Conservation (phyloP, 805 yeast species). For the Barnettozyma botsteinii region DNA sequence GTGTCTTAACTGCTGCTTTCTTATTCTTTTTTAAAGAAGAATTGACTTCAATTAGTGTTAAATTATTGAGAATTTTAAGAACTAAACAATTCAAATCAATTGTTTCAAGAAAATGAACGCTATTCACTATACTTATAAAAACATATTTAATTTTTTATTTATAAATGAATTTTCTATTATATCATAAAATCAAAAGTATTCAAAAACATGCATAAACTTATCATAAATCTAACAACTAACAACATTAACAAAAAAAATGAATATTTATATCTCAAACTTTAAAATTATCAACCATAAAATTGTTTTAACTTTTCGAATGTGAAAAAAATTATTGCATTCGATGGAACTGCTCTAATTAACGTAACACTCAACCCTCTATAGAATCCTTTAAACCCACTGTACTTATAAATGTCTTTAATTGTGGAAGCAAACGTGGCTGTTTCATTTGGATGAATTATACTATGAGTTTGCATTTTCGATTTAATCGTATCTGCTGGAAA, state of each 20-base stretch:
- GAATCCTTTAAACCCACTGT: constrained; percentile 64
- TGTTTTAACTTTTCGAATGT: constrained; percentile 61
- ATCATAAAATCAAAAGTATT: no score
- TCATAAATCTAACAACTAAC: neutral
- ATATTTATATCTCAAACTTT: neutral
- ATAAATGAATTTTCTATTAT: neutral
- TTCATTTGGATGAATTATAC: constrained; percentile 28
- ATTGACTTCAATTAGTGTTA: constrained; percentile 54
- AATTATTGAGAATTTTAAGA: constrained; percentile 41
- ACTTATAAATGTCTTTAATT: constrained; percentile 33
- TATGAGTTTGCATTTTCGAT: constrained; percentile 71
- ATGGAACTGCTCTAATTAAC: constrained; percentile 75
- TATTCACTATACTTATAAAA: no score
- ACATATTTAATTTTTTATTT: neutral
- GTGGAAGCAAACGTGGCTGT: constrained; percentile 32
- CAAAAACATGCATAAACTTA: no score
- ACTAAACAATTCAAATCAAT: neutral
- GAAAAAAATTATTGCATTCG: constrained; percentile 82
- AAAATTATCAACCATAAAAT: constrained; percentile 14
- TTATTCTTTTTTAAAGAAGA: constrained; percentile 88
- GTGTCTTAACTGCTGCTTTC: constrained; percentile 84
- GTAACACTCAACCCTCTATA: constrained; percentile 87
- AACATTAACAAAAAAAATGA: neutral
- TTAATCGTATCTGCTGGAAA: constrained; percentile 92
- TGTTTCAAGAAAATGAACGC: neutral